phyloP scores from a whole-genome alignment of 2,329 filamentous ascomycete genomes.

The Apiospora marii region DNA sequence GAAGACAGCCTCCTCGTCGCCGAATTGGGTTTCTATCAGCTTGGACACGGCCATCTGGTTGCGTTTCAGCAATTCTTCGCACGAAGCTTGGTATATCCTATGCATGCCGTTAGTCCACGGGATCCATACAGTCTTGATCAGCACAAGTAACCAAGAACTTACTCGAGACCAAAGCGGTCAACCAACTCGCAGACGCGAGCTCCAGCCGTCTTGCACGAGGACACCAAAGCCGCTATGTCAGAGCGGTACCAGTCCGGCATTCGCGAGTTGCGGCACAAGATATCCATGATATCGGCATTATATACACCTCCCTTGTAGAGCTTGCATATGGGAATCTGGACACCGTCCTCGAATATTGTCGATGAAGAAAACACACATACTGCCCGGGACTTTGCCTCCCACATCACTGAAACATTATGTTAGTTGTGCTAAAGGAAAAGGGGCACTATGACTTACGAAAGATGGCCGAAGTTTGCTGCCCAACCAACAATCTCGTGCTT shows the following conservation, averaged over 20 bases:
- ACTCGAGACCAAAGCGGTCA: constrained; percentile 50
- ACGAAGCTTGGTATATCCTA: constrained; percentile 52
- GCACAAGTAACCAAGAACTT: background rate
- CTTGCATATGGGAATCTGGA: constrained; percentile 58
- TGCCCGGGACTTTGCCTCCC: constrained; percentile 56
- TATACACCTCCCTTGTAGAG: constrained; percentile 52
- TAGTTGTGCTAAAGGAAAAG: background rate
- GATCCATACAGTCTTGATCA: background rate
- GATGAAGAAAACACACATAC: constrained; percentile 57
- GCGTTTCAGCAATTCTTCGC: constrained; percentile 51
- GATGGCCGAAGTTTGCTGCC: constrained; percentile 58
- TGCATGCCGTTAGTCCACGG: background rate
- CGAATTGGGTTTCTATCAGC: constrained; percentile 54
- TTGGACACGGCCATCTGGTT: constrained; percentile 53
- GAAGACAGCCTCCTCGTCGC: constrained; percentile 50
- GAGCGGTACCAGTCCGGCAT: constrained; percentile 57
- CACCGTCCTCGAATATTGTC: constrained; percentile 57
- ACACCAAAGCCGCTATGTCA: constrained; percentile 55
- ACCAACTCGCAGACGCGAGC: constrained; percentile 54
- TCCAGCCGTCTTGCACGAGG: constrained; percentile 53
- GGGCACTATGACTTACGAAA: constrained; percentile 41
- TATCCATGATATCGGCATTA: constrained; percentile 52
- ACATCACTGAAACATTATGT: constrained; percentile 39
- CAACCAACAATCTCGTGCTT: constrained; percentile 54
- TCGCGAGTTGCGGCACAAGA: constrained; percentile 57